Evolutionary conservation across 345 rosid genomes (phyloP), one percentile per base, ranked within the genome.

Genomic region (Nasturtium officinale): DNA sequence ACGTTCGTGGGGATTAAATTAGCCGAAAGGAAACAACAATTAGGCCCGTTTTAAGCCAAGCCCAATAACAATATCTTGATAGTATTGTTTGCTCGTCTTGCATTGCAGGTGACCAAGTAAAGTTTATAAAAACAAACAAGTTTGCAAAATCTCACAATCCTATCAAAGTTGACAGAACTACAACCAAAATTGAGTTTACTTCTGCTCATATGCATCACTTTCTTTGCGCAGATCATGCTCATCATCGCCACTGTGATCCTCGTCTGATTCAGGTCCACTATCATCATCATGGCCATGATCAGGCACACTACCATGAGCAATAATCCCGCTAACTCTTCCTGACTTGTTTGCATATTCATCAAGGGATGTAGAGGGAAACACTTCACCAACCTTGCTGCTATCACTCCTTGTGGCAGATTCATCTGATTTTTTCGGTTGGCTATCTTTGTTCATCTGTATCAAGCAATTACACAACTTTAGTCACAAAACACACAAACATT

Each of bases 371-470:
- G 87, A 55, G 8, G 92, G 95, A 81, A 88, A 91, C 70, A 91
- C 73, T 30, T 86, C 95, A 43, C 95, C 95, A 43, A 89, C 97
- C 81, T 85, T 89, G 67, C 78, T 88, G 47, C 82, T 88, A 59
- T 83, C 86, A 43, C 78, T 79, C 74, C 77, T 72, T 45, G 80
- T 43, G 1, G 79, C 78, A 3, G 52, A 64, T 61, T 75, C 87
- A 15, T 70, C 79, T 20, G 88, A 63, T 55, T 77, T 79, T 12
- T 80, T 80, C 2, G 90, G 71, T 57, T 82, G 77, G 46, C 53
- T 79, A 79, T 82, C 81, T 79, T 82, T 87, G 80, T 87, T 84
- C 96, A 87, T 85, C 97, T 91, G 83, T 78, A 40, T 57, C 73
- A 82, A 71, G 40, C 38, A 68, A 65, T 30, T 65, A 20, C 45